Conservation (phyloP, 1,139 yeast genomes). For the Lodderomyces theae region DNA sequence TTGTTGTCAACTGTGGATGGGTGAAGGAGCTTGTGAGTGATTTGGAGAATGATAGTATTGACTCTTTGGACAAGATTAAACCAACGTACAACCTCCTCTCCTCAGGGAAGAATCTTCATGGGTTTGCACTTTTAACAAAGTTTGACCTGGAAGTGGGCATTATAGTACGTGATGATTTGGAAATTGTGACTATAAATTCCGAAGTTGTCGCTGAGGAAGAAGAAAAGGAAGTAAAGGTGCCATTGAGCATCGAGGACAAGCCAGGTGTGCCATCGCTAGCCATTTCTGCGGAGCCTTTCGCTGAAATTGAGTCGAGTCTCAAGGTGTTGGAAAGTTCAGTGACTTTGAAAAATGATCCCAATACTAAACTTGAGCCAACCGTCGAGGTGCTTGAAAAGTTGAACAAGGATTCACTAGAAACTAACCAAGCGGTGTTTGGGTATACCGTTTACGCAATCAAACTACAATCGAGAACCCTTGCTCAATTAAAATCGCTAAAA, state of each 20-base stretch:
- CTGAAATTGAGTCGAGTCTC: slow-evolving; percentile 48
- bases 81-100: slow-evolving; percentile 10
- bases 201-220: background rate
- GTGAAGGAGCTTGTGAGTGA: slow-evolving; percentile 9
- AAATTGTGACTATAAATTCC: slow-evolving; percentile 13
- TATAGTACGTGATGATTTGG: slow-evolving; percentile 14
- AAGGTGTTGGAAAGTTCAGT: slow-evolving; percentile 2
- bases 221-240: background rate
- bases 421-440: slow-evolving; percentile 18
- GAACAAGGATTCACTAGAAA: slow-evolving; percentile 21
- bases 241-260: background rate
- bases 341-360: background rate
- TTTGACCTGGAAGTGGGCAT: slow-evolving; percentile 5
- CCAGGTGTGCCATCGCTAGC: background rate
- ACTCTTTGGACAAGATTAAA: slow-evolving; percentile 2
- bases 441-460: slow-evolving; percentile 23
- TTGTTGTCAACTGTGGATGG: slow-evolving; percentile 17
- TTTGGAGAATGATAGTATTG: slow-evolving; percentile 6
- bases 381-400: slow-evolving; percentile 17
- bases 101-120: slow-evolving; percentile 12
- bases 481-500: slow-evolving; percentile 24
- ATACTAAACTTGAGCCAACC: slow-evolving; percentile 5
- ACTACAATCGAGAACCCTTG: slow-evolving; percentile 21
- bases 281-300: slow-evolving; percentile 48
- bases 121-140: slow-evolving; percentile 17